A percentile compares a stretch with the other conserved stretches of the same genome.
phyloP scores from a whole-genome alignment of 352 stramenopile genomes.

The Pythium dissotocum region DNA sequence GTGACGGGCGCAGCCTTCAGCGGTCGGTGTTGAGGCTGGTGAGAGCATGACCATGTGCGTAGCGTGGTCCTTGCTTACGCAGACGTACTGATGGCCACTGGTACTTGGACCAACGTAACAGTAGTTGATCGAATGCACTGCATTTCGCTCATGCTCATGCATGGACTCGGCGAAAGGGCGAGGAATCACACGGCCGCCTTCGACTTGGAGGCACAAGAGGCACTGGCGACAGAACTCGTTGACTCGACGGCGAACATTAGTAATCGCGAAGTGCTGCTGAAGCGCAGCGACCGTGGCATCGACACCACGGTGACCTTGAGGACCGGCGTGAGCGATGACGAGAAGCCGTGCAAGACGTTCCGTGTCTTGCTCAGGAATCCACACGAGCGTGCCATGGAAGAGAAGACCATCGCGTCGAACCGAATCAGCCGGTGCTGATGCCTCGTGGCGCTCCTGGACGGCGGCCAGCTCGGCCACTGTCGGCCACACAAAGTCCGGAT shows the following conservation, averaged over 20 bases:
- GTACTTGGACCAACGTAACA: too few species aligned
- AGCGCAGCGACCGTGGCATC: conserved; percentile 6
- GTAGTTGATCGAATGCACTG: too few species aligned
- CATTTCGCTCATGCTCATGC: too few species aligned
- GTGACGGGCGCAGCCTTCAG: too few species aligned
- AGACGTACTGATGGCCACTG: too few species aligned
- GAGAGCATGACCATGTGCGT: too few species aligned
- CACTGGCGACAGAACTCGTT: conserved; percentile 15
- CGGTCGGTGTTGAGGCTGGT: too few species aligned
- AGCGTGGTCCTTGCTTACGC: too few species aligned
- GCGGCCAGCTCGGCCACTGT: neutral
- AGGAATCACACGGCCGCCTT: conserved; percentile 21
- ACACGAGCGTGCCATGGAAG: neutral
- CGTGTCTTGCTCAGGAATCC: conserved; percentile 1
- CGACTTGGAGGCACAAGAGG: conserved; percentile 29
- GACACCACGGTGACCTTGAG: neutral
- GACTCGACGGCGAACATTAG: neutral
- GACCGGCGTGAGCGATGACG: neutral
- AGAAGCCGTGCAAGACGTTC: conserved; percentile 8
- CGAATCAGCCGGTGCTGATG: conserved; percentile 5
- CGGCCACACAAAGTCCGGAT: neutral
- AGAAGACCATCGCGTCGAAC: too few species aligned
- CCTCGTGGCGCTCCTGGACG: neutral
- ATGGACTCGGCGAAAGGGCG: conserved; percentile 12
- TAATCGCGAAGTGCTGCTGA: neutral